Evolutionary conservation across 345 rosid species (phyloP).

Genomic region (Populus tremula): DNA sequence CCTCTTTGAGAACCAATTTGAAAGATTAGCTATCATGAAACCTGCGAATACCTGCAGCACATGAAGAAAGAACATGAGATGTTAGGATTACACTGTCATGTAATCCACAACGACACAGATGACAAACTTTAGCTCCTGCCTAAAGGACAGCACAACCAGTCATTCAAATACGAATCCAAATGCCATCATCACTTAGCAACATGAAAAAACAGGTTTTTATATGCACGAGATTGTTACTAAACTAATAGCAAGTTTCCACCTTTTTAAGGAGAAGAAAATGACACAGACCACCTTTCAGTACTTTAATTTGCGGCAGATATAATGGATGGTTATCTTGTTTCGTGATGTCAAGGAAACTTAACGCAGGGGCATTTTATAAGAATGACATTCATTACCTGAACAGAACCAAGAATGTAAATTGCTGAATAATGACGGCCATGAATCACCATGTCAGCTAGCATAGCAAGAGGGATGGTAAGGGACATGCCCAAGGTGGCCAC

Average conservation of each 20-base stretch:
- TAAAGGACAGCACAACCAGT: not conserved
- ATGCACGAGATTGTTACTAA: not conserved
- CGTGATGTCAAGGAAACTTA: not conserved
- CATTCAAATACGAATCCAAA: not conserved
- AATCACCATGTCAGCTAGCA: slow-evolving; percentile 79
- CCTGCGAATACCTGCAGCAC: slow-evolving; percentile 82
- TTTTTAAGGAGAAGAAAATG: not conserved
- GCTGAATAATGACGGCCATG: slow-evolving; percentile 83
- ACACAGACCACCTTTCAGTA: not conserved
- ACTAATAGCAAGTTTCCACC: not conserved
- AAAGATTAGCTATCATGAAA: slow-evolving; percentile 80
- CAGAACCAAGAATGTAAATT: slow-evolving; percentile 70
- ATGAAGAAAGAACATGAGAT: not conserved
- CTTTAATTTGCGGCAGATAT: not conserved
- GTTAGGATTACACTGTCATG: not conserved
- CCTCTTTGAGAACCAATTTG: slow-evolving; percentile 74
- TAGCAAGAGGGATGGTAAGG: slow-evolving; percentile 80
- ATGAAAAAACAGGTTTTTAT: not conserved
- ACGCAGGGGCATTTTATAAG: not conserved
- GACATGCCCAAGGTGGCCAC: slow-evolving; percentile 89
- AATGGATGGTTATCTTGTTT: not conserved
- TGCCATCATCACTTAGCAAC: not conserved
- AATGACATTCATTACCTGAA: slow-evolving; percentile 43
- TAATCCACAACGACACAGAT: not conserved
- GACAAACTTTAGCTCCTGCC: not conserved